A percentile compares a stretch with the other conserved stretches of the same genome.
Conservation (phyloP, 2,329 filamentous ascomycete genomes). For the Sarocladiaceae sp. region DNA sequence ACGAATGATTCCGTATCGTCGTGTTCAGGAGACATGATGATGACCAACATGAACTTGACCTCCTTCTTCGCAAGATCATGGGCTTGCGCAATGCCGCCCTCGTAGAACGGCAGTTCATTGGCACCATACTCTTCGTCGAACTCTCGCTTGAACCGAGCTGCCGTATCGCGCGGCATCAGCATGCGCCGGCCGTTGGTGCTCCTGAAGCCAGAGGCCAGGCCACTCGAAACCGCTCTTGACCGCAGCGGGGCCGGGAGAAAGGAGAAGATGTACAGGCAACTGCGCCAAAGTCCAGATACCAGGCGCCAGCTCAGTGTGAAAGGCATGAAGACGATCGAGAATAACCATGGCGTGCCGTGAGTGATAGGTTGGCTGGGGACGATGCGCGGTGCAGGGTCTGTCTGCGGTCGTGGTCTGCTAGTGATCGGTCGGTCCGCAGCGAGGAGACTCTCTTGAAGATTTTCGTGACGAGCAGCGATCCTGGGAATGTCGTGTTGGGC, state of each 20-base stretch:
- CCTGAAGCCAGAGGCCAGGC: slow-evolving; percentile 43
- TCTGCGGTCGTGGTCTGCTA: slow-evolving; percentile 23
- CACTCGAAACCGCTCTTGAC: slow-evolving; percentile 47
- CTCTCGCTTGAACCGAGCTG: slow-evolving; percentile 80
- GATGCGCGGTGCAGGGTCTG: slow-evolving; percentile 73
- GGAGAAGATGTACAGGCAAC: slow-evolving; percentile 71
- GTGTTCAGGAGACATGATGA: slow-evolving; percentile 87
- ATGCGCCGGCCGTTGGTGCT: slow-evolving; percentile 66
- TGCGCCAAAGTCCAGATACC: slow-evolving; percentile 61
- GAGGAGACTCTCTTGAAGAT: slow-evolving; percentile 57
- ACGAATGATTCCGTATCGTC: slow-evolving; percentile 84
- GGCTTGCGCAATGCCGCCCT: slow-evolving; percentile 86
- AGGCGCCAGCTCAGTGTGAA: slow-evolving; percentile 72
- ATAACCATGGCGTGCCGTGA: slow-evolving; percentile 65
- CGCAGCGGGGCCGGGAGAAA: slow-evolving; percentile 66
- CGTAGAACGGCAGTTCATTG: slow-evolving; percentile 68
- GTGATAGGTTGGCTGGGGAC: slow-evolving; percentile 68
- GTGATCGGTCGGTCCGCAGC: slow-evolving; percentile 19
- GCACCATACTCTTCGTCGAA: slow-evolving; percentile 90
- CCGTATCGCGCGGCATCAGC: slow-evolving; percentile 79
- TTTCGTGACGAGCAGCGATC: slow-evolving; percentile 62
- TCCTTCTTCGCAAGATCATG: slow-evolving; percentile 86
- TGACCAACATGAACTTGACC: slow-evolving; percentile 82
- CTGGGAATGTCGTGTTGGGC: slow-evolving; percentile 58
- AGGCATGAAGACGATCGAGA: slow-evolving; percentile 74